Evolutionary conservation across 768 basidiomycete species (phyloP).

Genomic region (Strobilomyces echinocephalus): DNA sequence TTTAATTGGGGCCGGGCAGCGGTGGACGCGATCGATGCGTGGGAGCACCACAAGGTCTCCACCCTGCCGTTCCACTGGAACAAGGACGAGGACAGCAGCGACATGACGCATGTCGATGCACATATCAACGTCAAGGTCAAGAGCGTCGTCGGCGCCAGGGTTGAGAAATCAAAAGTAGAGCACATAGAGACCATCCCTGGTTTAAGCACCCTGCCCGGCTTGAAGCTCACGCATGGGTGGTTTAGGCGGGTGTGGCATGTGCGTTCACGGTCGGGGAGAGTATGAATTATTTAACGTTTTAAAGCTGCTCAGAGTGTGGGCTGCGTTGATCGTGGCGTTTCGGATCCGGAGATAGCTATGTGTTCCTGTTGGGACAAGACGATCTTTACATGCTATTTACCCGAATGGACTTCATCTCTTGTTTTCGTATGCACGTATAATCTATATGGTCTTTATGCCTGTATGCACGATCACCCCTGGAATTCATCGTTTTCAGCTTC

Average conservation of each 20-base stretch:
- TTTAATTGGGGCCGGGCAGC: constrained; percentile 80
- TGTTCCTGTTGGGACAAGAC: not conserved
- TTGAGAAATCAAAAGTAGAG: constrained; percentile 13
- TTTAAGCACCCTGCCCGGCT: constrained; percentile 17
- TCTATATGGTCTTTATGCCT: constrained; percentile 6
- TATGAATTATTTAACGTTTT: constrained; percentile 16
- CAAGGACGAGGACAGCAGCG: constrained; percentile 33
- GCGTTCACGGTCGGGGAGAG: constrained; percentile 20
- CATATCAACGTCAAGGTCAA: not conserved
- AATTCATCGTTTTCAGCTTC: not conserved
- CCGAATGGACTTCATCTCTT: not conserved
- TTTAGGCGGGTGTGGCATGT: constrained; percentile 34
- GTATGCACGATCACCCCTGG: not conserved
- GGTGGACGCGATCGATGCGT: constrained; percentile 56
- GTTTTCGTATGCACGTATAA: constrained; percentile 1
- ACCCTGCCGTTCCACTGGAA: constrained; percentile 48
- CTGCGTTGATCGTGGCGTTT: constrained; percentile 13
- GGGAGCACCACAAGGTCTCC: constrained; percentile 39
- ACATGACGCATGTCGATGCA: constrained; percentile 19
- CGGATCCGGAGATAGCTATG: not conserved
- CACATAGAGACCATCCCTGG: constrained; percentile 22
- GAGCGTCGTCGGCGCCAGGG: not conserved
- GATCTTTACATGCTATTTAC: constrained; percentile 3
- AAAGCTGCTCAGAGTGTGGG: not conserved
- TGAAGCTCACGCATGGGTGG: constrained; percentile 27